Evolutionary conservation across 768 basidiomycete species (phyloP), one percentile per base, ranked within the genome.

Genomic region (Suillus americanus): DNA sequence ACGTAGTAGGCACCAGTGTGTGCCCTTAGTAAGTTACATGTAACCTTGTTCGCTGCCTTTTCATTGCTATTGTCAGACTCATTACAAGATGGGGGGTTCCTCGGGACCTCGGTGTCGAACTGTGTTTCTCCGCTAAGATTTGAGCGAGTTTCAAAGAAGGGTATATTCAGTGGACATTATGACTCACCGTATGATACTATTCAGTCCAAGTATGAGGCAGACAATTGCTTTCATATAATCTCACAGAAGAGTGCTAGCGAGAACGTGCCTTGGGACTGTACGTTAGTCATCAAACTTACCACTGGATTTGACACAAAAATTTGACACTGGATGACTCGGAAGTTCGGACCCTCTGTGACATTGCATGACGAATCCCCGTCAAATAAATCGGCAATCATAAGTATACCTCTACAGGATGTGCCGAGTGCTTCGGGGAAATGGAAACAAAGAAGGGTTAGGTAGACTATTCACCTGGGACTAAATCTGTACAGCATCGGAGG

Each of bases 41-140:
- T 51, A 57, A 38, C 23, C 18, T 38, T 38, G 37, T 38, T 56
- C 23, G 16, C 38, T 57, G 8, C 23, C 14, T 40, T 41, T 40
- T 28, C 25, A 41, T 12, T 28, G 40, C 23, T 38, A 56, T 56
- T 37, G 54, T 35, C 43, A 43, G 43, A 43, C 43, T 20, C 25
- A 35, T 35, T 35, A 35, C 35, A 35, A 35, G 35, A 25, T 25
- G 25, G n/a, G n/a, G 23, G 48, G 4, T 16, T 48, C 66, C 64
- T 67, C 66, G 66, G 66, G 25, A 65, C 66, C 66, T 65, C 64
- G 64, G 66, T 41, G 3, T 12, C 57, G 57, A 59, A 9, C 2
- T 40, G 13, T 18, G 23, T 53, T 30, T 41, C 28, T 10, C n/a
- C 6, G 37, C 25, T 38, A 38, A 37, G 12, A 56, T 57, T 56